Percentiles rank a stretch among this genome's conserved stretches.
These are phyloP conservation scores for Lycium barbarum DNA, from an alignment of 257 asterid species.

Conservation along the genomic window DNA sequence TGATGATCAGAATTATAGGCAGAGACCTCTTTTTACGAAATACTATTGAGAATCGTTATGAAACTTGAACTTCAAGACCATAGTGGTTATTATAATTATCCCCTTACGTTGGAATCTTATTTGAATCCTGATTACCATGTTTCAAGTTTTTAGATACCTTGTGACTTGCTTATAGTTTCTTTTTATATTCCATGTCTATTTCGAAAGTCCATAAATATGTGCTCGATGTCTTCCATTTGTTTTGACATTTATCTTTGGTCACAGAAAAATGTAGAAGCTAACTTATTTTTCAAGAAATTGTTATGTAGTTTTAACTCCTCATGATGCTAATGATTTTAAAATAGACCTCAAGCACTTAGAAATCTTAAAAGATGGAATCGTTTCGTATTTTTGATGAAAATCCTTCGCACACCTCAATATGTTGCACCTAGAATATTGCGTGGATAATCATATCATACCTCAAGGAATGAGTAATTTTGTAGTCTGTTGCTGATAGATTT, in stretches of 20 bases:
- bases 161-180: not conserved
- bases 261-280: not conserved
- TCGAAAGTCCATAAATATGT: not conserved
- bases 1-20: not conserved
- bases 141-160: not conserved
- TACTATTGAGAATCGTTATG: not conserved
- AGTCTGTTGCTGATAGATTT: not conserved
- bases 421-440: not conserved
- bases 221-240: not conserved
- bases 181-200: not conserved
- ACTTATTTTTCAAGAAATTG: not conserved
- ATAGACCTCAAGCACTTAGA: not conserved
- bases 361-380: not conserved
- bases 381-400: not conserved
- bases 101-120: not conserved
- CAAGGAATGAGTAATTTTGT: not conserved
- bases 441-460: not conserved
- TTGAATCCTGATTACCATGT: not conserved
- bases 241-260: constrained; percentile 2
- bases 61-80: not conserved
- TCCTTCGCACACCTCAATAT: not conserved
- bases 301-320: not conserved
- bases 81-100: not conserved
- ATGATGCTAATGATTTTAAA: not conserved
- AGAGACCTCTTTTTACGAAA: not conserved